Conservation (phyloP, 345 rosid species). For the Sisymbrium altissimum region DNA sequence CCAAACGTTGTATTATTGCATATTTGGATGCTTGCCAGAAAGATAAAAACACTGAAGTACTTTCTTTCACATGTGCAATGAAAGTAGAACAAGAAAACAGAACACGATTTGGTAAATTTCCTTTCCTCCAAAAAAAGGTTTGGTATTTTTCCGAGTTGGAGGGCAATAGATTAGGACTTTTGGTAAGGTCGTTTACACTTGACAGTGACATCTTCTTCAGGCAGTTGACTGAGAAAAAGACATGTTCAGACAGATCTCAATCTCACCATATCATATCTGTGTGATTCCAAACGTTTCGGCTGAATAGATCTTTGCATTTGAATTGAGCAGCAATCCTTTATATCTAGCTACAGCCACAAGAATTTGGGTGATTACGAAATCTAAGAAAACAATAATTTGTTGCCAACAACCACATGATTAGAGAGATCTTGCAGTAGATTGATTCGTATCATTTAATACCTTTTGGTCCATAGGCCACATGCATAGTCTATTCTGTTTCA, state of each 20-base stretch:
- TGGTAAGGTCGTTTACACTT: not conserved
- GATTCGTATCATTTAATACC: not conserved
- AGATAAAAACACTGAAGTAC: not conserved
- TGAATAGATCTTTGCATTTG: not conserved
- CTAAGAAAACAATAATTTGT: not conserved
- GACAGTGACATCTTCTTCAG: not conserved
- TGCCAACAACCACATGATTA: not conserved
- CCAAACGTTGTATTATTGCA: not conserved
- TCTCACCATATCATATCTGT: not conserved
- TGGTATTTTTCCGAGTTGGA: not conserved
- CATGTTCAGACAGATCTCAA: not conserved
- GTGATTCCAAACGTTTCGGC: not conserved
- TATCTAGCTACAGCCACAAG: not conserved
- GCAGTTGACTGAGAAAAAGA: not conserved
- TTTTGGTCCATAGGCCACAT: not conserved
- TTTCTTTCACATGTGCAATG: not conserved
- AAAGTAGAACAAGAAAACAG: not conserved
- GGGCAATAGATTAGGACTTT: not conserved
- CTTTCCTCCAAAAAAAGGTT: too few relatives aligned
- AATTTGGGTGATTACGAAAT: not conserved
- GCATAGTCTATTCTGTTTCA: not conserved
- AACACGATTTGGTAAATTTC: not conserved
- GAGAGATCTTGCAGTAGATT: not conserved
- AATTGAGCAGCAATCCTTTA: not conserved
- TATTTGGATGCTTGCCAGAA: constrained; percentile 5